phyloP scores from a whole-genome alignment of 2,329 filamentous ascomycete species.

The Fusarium sp. region DNA sequence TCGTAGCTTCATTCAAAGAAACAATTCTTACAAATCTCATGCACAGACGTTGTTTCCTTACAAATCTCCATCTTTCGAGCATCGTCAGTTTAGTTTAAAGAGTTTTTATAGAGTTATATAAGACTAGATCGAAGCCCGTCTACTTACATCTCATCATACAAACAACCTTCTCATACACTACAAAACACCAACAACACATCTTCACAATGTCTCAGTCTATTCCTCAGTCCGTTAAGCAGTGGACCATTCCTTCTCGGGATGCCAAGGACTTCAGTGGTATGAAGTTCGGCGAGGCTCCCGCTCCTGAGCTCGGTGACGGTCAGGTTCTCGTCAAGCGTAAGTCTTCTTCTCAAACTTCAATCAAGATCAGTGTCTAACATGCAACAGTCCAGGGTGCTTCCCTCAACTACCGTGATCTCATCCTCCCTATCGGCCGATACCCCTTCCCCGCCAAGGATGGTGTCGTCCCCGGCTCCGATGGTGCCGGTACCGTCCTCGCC shows the following conservation, averaged over 20 bases:
- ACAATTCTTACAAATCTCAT: constrained; percentile 34
- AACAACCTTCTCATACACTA: not conserved
- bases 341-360: too few species aligned
- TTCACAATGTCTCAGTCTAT: constrained; percentile 44
- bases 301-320: constrained; percentile 73
- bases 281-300: constrained; percentile 62
- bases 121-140: not conserved
- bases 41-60: constrained; percentile 22
- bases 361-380: constrained; percentile 17
- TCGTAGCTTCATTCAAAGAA: not conserved
- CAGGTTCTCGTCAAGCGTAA: constrained; percentile 75
- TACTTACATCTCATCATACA: not conserved
- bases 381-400: constrained; percentile 60
- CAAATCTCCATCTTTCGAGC: constrained; percentile 20
- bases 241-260: constrained; percentile 58
- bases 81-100: not conserved
- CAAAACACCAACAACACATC: not conserved
- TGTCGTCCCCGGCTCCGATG: constrained; percentile 64
- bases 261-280: constrained; percentile 69
- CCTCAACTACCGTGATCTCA: constrained; percentile 66
- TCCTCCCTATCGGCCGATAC: constrained; percentile 62
- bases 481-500: constrained; percentile 63
- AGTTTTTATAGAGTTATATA: constrained; percentile 16
- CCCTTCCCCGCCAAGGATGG: constrained; percentile 56
- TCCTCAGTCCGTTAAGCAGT: constrained; percentile 63